phyloP scores from a whole-genome alignment of 2,329 filamentous ascomycete genomes.

The Talaromyces sp. region DNA sequence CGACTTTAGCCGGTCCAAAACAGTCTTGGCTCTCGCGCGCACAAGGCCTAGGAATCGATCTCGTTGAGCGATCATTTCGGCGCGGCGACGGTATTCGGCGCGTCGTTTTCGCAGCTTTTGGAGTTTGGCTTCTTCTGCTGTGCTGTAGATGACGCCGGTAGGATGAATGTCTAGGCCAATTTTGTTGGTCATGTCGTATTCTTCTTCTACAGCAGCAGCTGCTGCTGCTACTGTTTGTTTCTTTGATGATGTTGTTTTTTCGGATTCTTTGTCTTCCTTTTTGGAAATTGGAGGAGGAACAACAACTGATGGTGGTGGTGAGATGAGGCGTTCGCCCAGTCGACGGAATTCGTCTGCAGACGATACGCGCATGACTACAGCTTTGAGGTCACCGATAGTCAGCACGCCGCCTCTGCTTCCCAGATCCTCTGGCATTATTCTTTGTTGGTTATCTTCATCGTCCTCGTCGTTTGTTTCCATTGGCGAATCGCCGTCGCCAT shows the following conservation, averaged over 20 bases:
- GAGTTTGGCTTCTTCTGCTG: constrained; percentile 35
- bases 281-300: constrained; percentile 2
- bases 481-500: constrained; percentile 22
- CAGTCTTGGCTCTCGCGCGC: constrained; percentile 36
- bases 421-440: constrained; percentile 24
- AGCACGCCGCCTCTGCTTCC: constrained; percentile 41
- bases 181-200: constrained; percentile 18
- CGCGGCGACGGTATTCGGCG: constrained; percentile 30
- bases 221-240: background rate
- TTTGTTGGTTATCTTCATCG: constrained; percentile 19
- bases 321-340: constrained; percentile 35
- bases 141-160: constrained; percentile 29
- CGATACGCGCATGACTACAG: constrained; percentile 31
- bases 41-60: constrained; percentile 40
- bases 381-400: constrained; percentile 38
- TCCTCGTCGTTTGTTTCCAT: constrained; percentile 24
- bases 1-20: constrained; percentile 42
- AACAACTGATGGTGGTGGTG: constrained; percentile 20
- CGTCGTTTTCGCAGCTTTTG: constrained; percentile 31
- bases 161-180: constrained; percentile 26
- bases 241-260: background rate
- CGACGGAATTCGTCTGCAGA: constrained; percentile 39
- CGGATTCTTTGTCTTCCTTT: background rate
- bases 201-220: background rate
- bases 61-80: constrained; percentile 38